phyloP scores from a whole-genome alignment of 2,329 filamentous ascomycete genomes.

The Aureobasidium melanogenum region DNA sequence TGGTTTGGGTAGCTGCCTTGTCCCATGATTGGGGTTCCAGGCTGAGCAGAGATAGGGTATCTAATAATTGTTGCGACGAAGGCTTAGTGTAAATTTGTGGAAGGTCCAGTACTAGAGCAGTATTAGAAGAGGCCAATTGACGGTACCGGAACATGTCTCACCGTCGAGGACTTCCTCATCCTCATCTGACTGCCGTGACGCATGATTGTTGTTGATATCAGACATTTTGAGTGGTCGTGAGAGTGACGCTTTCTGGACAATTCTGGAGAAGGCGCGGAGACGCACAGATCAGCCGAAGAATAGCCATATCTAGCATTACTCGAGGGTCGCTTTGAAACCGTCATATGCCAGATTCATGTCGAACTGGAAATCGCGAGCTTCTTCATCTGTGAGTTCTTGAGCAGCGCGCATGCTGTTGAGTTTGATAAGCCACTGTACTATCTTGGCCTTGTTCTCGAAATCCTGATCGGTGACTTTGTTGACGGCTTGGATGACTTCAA shows the following conservation, averaged over 20 bases:
- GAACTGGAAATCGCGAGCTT: slow-evolving; percentile 79
- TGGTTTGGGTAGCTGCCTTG: slow-evolving; percentile 18
- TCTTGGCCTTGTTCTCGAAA: slow-evolving; percentile 92
- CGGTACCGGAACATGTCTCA: slow-evolving; percentile 30
- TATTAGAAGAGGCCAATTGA: slow-evolving; percentile 3
- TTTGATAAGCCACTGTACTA: slow-evolving; percentile 95
- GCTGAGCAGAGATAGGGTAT: slow-evolving; percentile 57
- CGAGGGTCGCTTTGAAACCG: slow-evolving; percentile 76
- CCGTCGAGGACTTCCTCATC: slow-evolving; percentile 26
- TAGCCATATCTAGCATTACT: slow-evolving; percentile 16
- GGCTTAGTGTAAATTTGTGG: slow-evolving; percentile 78
- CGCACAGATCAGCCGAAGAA: slow-evolving; percentile 10
- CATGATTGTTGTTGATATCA: slow-evolving; percentile 7
- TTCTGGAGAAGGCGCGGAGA: slow-evolving; percentile 10
- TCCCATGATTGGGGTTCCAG: slow-evolving; percentile 63
- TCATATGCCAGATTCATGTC: slow-evolving; percentile 93
- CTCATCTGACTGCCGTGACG: slow-evolving; percentile 15
- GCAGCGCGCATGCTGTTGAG: slow-evolving; percentile 97
- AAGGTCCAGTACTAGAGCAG: slow-evolving; percentile 56
- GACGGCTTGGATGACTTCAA: slow-evolving; percentile 92
- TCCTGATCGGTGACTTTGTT: slow-evolving; percentile 94
- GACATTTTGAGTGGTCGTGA: background rate
- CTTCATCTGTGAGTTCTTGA: slow-evolving; percentile 78
- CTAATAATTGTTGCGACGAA: slow-evolving; percentile 52
- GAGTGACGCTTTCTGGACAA: background rate